Conservation (phyloP, 495 filamentous ascomycete species). For the Clavariopsis aquatica region DNA sequence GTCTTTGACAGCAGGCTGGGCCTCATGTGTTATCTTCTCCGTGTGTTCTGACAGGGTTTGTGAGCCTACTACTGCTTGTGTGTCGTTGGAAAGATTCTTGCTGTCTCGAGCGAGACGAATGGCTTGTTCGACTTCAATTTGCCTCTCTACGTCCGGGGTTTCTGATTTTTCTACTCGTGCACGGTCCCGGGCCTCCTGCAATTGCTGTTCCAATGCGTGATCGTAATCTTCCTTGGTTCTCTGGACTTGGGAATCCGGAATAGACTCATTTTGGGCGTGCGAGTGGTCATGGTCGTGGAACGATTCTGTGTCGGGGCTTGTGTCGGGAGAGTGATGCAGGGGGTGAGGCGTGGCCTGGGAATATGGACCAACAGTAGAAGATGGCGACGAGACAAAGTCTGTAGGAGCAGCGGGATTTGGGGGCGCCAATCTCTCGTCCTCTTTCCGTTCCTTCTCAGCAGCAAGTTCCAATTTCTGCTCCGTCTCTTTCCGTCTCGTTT, state of each 20-base stretch:
- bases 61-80: constrained; percentile 2
- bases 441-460: constrained; percentile 31
- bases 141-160: constrained; percentile 46
- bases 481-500: constrained; percentile 39
- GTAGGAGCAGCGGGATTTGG: constrained; percentile 14
- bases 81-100: constrained; percentile 19
- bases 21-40: constrained; percentile 17
- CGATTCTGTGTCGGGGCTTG: constrained; percentile 57
- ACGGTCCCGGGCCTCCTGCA: constrained; percentile 43
- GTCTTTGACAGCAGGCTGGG: not conserved
- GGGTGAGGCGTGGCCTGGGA: constrained; percentile 46
- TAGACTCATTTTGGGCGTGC: constrained; percentile 39
- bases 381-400: constrained; percentile 46
- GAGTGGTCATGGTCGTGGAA: constrained; percentile 46
- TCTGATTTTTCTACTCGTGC: constrained; percentile 40
- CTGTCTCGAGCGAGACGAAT: constrained; percentile 36
- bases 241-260: constrained; percentile 38
- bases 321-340: constrained; percentile 53
- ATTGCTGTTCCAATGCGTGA: constrained; percentile 42
- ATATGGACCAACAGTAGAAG: constrained; percentile 48
- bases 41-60: constrained; percentile 24
- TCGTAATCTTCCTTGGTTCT: constrained; percentile 48
- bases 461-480: constrained; percentile 36
- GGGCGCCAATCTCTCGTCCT: constrained; percentile 30
- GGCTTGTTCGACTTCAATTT: constrained; percentile 44